These are phyloP conservation scores for Gaeumannomyces tritici DNA, from an alignment of 2,329 filamentous ascomycete genomes.

Conservation along the genomic window DNA sequence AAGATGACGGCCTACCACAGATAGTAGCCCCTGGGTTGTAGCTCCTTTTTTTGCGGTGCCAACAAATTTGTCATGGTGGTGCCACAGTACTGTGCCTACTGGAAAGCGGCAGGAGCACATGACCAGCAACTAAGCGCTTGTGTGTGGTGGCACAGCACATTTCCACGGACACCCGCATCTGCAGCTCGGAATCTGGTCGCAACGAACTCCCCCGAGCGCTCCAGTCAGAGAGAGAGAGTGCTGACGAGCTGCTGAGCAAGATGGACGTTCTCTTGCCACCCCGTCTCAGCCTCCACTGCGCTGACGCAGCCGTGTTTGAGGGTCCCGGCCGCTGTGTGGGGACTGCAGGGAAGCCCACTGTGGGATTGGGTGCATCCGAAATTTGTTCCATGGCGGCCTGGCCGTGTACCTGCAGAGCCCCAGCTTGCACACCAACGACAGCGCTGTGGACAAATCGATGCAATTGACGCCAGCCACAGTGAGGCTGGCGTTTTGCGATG, in stretches of 20 bases:
- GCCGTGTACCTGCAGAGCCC: not conserved
- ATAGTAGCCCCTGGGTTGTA: no score
- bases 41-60: no score
- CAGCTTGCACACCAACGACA: not conserved
- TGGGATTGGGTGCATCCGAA: not conserved
- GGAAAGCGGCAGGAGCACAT: not conserved
- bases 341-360: not conserved
- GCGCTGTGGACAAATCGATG: not conserved
- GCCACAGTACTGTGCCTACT: no score
- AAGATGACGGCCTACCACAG: no score
- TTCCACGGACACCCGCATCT: not conserved
- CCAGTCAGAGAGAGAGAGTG: no score
- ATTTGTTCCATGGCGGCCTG: not conserved
- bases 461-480: not conserved
- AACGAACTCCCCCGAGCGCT: not conserved
- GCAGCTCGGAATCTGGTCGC: not conserved
- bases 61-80: no score
- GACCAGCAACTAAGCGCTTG: not conserved
- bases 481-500: not conserved
- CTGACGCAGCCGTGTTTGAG: conserved; percentile 8
- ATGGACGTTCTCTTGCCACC: not conserved
- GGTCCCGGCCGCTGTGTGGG: not conserved
- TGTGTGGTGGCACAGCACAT: not conserved
- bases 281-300: not conserved
- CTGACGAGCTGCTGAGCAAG: not conserved